Evolutionary conservation across 2,329 filamentous ascomycete genomes (phyloP), one percentile per base, ranked within the genome.

Genomic region (Simplicillium aogashimaense): DNA sequence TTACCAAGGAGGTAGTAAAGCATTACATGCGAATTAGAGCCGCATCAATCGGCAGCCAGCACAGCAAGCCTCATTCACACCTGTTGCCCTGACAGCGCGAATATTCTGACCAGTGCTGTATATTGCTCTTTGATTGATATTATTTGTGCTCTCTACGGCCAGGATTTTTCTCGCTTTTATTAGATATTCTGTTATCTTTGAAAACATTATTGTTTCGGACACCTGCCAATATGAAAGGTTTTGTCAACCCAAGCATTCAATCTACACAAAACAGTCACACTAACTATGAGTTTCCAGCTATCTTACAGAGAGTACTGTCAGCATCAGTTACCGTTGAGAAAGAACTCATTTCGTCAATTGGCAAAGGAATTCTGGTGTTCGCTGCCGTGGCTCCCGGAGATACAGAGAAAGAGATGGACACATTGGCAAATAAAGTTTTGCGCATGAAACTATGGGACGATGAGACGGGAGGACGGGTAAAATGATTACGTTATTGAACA

Each of bases 321-420:
- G 90, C 90, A 45, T 95, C 90, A 7, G 92, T 98, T 52, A 92
- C 88, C 2, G 90, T 98, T 39, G 89, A 98, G 57, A 83, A 86
- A 55, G 74, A 94, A 57, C 67, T 95, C 25, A 76, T 98, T 35
- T 97, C 92, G 1, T 85, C 83, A 3, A 97, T 98, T 53, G 86
- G 87, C 44, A 86, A 83, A 61, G 92, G 92, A 25, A 66, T 98
- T 34, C 71, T 98, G 7, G 87, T 97, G 28, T 83, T 98, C 57
- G 90, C 90, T 16, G 92, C 89, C 18, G 80, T 98, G 34, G 88
- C 84, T 28, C 89, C 87, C 32, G 83, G 89, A 40, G 92, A 98
- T 56, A 94, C 87, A 3, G 75, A 83, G 50, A 94, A 89, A 58
- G 89, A 97, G 59, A 83, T 81, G 20, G 86, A 95, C 49, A 74